Percentiles rank a stretch among this genome's conserved stretches.
These are phyloP conservation scores for Verticillium tricorpus DNA, from an alignment of 2,329 filamentous ascomycete species.

Conservation along the genomic window DNA sequence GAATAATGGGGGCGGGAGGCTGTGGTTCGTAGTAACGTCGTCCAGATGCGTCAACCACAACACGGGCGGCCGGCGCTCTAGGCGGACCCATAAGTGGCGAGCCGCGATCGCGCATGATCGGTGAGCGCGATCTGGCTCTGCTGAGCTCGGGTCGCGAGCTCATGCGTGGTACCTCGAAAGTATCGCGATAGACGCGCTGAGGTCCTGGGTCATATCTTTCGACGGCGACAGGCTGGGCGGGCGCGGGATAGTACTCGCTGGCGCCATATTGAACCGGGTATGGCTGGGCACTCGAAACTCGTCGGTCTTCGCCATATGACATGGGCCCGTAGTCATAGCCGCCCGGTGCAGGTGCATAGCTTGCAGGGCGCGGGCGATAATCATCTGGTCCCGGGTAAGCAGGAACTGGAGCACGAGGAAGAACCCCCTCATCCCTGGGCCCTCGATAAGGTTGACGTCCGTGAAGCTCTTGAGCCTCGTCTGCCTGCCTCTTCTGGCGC, in stretches of 20 bases:
- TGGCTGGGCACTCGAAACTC: slow-evolving; percentile 24
- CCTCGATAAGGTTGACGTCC: slow-evolving; percentile 21
- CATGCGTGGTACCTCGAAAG: slow-evolving; percentile 36
- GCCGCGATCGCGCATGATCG: slow-evolving; percentile 36
- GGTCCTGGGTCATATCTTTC: slow-evolving; percentile 36
- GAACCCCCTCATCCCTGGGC: slow-evolving; percentile 24
- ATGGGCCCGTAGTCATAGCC: slow-evolving; percentile 21
- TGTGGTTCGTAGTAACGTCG: slow-evolving; percentile 67
- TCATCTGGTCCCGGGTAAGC: slow-evolving; percentile 30
- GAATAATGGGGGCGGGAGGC: slow-evolving; percentile 24
- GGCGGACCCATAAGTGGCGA: slow-evolving; percentile 46
- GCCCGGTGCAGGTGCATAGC: slow-evolving; percentile 6
- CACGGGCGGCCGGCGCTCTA: slow-evolving; percentile 54
- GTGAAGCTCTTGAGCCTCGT: slow-evolving; percentile 34
- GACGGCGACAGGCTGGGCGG: slow-evolving; percentile 36
- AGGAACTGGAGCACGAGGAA: slow-evolving; percentile 13
- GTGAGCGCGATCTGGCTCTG: slow-evolving; percentile 44
- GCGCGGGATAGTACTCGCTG: slow-evolving; percentile 30
- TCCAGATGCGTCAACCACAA: slow-evolving; percentile 79
- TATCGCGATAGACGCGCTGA: slow-evolving; percentile 39
- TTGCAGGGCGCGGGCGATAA: slow-evolving; percentile 18
- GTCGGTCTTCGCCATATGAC: slow-evolving; percentile 27
- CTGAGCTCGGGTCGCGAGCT: slow-evolving; percentile 45
- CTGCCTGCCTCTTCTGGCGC: slow-evolving; percentile 43
- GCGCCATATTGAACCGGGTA: slow-evolving; percentile 32